Conservation (phyloP, 495 filamentous ascomycete genomes). For the Aspergillus egyptiacus region DNA sequence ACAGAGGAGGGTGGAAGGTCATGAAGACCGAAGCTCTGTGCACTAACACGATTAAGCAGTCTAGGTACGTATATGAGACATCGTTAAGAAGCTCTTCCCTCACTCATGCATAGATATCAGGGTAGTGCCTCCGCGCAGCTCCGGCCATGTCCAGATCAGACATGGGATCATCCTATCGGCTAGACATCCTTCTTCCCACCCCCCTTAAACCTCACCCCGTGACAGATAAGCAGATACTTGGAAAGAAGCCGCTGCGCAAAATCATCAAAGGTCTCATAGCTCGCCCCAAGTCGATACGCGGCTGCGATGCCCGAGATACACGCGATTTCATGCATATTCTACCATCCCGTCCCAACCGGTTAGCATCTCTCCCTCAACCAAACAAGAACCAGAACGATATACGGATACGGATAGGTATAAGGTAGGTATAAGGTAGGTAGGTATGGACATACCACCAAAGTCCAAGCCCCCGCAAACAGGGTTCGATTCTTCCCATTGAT, state of each 20-base stretch:
- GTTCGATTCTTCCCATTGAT: slow-evolving; percentile 67
- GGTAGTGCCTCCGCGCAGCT: no score
- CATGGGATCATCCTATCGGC: no score
- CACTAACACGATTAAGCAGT: no score
- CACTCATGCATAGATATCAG: no score
- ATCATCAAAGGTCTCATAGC: slow-evolving; percentile 61
- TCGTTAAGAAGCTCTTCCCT: no score
- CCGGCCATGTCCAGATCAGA: no score
- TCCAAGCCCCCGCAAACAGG: slow-evolving; percentile 69
- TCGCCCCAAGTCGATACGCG: slow-evolving; percentile 68
- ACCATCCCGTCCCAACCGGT: no score
- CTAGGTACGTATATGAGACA: no score
- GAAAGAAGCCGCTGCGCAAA: slow-evolving; percentile 54
- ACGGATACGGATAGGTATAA: no score
- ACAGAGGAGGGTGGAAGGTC: no score
- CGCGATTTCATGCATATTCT: slow-evolving; percentile 80
- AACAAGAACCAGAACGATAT: not conserved
- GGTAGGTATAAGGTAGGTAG: not conserved
- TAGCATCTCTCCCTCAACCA: no score
- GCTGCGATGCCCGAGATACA: slow-evolving; percentile 73
- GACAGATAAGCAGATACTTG: slow-evolving; percentile 49
- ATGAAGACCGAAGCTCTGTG: no score
- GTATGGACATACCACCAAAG: slow-evolving; percentile 55
- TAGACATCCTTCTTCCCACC: not conserved
- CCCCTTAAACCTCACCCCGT: slow-evolving; percentile 43